Percentiles rank a stretch among this genome's conserved stretches.
Evolutionary conservation across 2,329 filamentous ascomycete species (phyloP).

Genomic region (Paraphoma chrysanthemicola): DNA sequence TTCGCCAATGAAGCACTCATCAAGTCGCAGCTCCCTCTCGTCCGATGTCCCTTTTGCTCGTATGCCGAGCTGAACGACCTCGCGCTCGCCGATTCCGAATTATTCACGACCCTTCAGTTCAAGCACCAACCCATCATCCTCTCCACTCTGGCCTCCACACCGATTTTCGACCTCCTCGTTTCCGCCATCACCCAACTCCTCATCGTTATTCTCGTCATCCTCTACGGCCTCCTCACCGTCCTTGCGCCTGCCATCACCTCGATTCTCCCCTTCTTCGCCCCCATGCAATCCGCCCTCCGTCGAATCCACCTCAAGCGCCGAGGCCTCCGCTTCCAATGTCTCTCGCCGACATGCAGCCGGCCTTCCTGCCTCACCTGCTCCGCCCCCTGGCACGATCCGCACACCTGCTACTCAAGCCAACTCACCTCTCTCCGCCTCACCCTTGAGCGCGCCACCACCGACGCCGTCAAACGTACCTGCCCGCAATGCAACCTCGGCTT

Average conservation of each 20-base stretch:
- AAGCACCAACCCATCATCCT: conserved; percentile 40
- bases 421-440: conserved; percentile 81
- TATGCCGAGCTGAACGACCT: conserved; percentile 83
- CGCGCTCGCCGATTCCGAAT: conserved; percentile 30
- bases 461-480: conserved; percentile 93
- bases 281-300: conserved; percentile 66
- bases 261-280: conserved; percentile 37
- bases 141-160: conserved; percentile 34
- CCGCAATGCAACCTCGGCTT: conserved; percentile 90
- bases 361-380: conserved; percentile 81
- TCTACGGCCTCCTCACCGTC: conserved; percentile 28
- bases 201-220: conserved; percentile 61
- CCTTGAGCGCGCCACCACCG: conserved; percentile 90
- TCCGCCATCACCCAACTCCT: conserved; percentile 57
- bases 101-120: conserved; percentile 32
- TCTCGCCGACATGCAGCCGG: conserved; percentile 70
- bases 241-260: conserved; percentile 11
- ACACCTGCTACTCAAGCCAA: conserved; percentile 83
- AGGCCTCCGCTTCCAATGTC: conserved; percentile 80
- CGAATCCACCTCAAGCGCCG: conserved; percentile 74
- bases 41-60: conserved; percentile 87
- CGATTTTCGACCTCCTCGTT: conserved; percentile 40
- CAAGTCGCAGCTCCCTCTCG: conserved; percentile 74
- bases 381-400: conserved; percentile 85
- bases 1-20: conserved; percentile 78